Percentiles rank a stretch among this genome's conserved stretches.
Evolutionary conservation across 1,284 basidiomycete species (phyloP).

Genomic region (Ustilago curta): DNA sequence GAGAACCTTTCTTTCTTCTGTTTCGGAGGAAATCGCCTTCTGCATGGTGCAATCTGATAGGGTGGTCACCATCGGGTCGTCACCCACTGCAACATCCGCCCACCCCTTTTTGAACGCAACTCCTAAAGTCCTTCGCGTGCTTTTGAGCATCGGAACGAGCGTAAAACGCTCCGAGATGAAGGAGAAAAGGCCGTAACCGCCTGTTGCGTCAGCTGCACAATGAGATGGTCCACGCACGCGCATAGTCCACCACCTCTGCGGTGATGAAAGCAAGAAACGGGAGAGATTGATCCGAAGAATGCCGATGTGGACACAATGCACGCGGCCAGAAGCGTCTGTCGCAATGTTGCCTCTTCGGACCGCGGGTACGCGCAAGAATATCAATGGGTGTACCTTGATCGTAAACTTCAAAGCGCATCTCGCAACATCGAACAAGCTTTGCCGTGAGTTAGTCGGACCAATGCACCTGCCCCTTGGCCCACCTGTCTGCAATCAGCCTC

Average conservation of each 20-base stretch:
- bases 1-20: neutral
- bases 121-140: neutral
- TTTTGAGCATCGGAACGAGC: neutral
- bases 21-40: neutral
- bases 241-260: too few species aligned
- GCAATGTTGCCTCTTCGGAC: too few species aligned
- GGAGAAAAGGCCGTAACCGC: neutral
- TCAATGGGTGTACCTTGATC: too few species aligned
- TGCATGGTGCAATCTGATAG: slow-evolving; percentile 8
- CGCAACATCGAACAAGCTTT: too few species aligned
- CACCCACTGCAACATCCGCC: neutral
- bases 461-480: slow-evolving; percentile 51
- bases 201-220: neutral
- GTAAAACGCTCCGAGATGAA: slow-evolving; percentile 14
- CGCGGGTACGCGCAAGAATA: too few species aligned
- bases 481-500: slow-evolving; percentile 53
- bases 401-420: too few species aligned
- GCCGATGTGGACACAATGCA: too few species aligned
- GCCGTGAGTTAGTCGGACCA: slow-evolving; percentile 41
- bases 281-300: too few species aligned
- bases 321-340: too few species aligned
- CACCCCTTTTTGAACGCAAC: neutral
- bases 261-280: too few species aligned
- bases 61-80: slow-evolving; percentile 4
- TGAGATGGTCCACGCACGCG: too few species aligned